phyloP scores from a whole-genome alignment of 345 rosid genomes.

The Tarenaya hassleriana region DNA sequence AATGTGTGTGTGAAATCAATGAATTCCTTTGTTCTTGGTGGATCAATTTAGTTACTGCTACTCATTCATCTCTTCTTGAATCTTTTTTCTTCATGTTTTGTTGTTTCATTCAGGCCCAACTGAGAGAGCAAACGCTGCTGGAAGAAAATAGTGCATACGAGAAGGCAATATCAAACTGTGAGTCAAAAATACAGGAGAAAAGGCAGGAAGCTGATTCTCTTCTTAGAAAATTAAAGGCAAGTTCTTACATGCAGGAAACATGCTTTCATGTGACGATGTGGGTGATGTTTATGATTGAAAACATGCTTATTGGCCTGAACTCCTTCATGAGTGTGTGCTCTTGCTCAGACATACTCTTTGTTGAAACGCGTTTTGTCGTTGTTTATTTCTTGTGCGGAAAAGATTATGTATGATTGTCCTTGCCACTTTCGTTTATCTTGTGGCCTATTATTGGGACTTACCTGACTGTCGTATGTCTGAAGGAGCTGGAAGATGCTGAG shows the following conservation, averaged over 20 bases:
- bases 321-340: conserved; percentile 6
- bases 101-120: conserved; percentile 44
- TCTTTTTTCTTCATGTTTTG: conserved; percentile 5
- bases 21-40: neutral
- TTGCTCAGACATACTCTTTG: conserved; percentile 3
- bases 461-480: conserved; percentile 10
- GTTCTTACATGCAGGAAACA: conserved; percentile 7
- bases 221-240: conserved; percentile 54
- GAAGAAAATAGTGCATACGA: conserved; percentile 76
- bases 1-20: neutral
- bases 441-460: conserved; percentile 6
- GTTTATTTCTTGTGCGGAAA: too few relatives aligned
- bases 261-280: neutral
- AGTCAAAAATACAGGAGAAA: conserved; percentile 59
- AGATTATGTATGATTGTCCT: neutral
- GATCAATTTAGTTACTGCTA: neutral
- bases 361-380: too few relatives aligned
- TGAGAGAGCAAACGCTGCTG: conserved; percentile 63
- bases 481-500: conserved; percentile 73
- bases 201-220: conserved; percentile 56
- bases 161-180: conserved; percentile 75
- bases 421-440: neutral
- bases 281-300: neutral
- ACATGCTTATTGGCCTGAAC: neutral
- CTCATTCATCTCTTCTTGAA: conserved; percentile 2